These are phyloP conservation scores for Linum usitatissimum DNA, from an alignment of 345 rosid genomes.

Conservation along the genomic window DNA sequence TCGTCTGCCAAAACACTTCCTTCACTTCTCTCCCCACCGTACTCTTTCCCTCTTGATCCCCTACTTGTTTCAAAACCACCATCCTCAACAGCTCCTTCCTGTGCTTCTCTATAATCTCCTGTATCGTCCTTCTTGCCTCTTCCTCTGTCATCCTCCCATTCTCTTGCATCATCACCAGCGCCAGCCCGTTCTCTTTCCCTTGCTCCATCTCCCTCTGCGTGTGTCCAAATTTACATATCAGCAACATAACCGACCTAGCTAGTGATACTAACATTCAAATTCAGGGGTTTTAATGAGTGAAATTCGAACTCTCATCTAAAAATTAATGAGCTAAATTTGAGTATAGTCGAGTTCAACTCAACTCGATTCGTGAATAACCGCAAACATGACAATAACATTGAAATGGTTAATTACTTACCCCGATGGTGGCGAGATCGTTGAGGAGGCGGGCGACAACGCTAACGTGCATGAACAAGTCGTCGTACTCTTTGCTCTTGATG, in stretches of 20 bases:
- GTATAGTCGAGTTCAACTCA: too few species aligned
- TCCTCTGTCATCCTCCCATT: not conserved
- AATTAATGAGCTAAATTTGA: too few species aligned
- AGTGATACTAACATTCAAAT: too few species aligned
- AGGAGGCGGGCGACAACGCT: constrained; percentile 13
- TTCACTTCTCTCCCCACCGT: not conserved
- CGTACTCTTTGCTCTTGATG: constrained; percentile 4
- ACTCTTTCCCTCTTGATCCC: not conserved
- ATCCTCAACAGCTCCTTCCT: not conserved
- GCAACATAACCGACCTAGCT: not conserved
- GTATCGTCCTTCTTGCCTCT: not conserved
- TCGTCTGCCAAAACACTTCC: not conserved
- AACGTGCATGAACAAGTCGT: constrained; percentile 9
- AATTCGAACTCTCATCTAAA: too few species aligned
- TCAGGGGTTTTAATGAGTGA: too few species aligned
- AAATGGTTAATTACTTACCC: not conserved
- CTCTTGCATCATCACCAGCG: not conserved
- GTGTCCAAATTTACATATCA: not conserved
- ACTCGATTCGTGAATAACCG: too few species aligned
- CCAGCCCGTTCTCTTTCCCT: not conserved
- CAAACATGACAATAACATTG: not conserved
- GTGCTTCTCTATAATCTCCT: not conserved
- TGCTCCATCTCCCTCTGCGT: not conserved
- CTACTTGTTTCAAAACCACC: not conserved
- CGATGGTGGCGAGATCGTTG: constrained; percentile 9